Conservation (phyloP, 139 green algal species). For the Chlorella vulgaris region DNA sequence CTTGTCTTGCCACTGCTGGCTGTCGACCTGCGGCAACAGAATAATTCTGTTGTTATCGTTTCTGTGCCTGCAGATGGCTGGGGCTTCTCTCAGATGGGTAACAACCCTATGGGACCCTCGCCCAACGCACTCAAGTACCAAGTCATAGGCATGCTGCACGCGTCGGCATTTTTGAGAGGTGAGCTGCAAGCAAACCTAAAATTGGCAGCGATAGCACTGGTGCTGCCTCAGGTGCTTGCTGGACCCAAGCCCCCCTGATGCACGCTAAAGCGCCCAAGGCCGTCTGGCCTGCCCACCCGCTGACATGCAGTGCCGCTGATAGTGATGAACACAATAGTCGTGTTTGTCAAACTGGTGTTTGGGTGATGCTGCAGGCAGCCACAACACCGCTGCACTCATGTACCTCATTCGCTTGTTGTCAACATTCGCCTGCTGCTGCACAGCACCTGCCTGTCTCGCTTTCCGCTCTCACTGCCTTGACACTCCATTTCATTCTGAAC, state of each 20-base stretch:
- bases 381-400: neutral
- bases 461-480: no score
- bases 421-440: neutral
- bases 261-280: no score
- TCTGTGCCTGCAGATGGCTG: conserved; percentile 72
- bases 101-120: conserved; percentile 37
- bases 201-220: no score
- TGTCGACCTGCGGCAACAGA: no score
- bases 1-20: no score
- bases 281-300: no score
- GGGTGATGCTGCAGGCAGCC: no score
- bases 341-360: conserved; percentile 74
- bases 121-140: conserved; percentile 77
- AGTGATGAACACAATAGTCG: conserved; percentile 72
- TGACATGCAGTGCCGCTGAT: conserved; percentile 83
- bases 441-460: no score
- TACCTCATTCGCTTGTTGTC: no score
- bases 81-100: conserved; percentile 79
- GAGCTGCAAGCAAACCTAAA: neutral
- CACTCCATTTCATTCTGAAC: no score
- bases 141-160: conserved; percentile 88
- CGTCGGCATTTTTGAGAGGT: conserved; percentile 85
- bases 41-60: neutral
- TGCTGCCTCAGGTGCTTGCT: no score
- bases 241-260: no score